phyloP scores from a whole-genome alignment of 352 stramenopile species.

The Pythium chondricola region DNA sequence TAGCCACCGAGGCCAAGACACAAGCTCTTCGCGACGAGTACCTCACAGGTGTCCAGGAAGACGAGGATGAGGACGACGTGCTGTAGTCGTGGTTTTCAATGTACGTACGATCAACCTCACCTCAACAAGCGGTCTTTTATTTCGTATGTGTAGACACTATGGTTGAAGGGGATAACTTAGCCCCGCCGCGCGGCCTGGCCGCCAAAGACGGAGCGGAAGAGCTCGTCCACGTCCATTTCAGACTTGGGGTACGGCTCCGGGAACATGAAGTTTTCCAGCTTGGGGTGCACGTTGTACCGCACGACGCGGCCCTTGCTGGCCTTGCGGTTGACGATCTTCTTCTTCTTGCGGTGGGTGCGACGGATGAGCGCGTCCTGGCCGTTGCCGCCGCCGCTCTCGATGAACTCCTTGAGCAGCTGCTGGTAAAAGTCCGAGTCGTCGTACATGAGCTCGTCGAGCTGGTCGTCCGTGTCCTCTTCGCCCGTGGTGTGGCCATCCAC shows the following conservation, averaged over 20 bases:
- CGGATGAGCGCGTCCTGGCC: constrained; percentile 41
- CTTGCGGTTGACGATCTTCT: constrained; percentile 85
- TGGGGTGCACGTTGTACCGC: constrained; percentile 80
- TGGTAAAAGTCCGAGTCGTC: constrained; percentile 87
- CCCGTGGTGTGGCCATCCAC: constrained; percentile 24
- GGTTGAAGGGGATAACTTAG: constrained; percentile 22
- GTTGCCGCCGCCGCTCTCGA: constrained; percentile 58
- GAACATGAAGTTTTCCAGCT: constrained; percentile 90
- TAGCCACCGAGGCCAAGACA: constrained; percentile 32
- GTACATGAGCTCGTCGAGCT: constrained; percentile 81
- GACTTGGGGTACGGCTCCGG: constrained; percentile 69
- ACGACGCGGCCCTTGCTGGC: constrained; percentile 80
- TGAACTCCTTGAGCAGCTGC: constrained; percentile 86
- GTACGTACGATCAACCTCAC: background rate
- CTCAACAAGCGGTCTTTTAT: too few relatives aligned
- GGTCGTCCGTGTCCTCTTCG: constrained; percentile 35
- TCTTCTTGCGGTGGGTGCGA: constrained; percentile 77
- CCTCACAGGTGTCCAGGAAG: constrained; percentile 51
- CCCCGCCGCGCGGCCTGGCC: constrained; percentile 44
- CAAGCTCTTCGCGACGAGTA: constrained; percentile 53
- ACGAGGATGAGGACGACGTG: constrained; percentile 85
- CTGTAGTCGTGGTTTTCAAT: constrained; percentile 51
- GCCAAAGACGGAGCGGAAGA: constrained; percentile 82
- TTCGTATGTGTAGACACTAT: too few relatives aligned
- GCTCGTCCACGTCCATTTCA: constrained; percentile 78